Evolutionary conservation across 495 filamentous ascomycete species (phyloP), one percentile per base, ranked within the genome.

Genomic region (Hyaloscypha hepaticicola): DNA sequence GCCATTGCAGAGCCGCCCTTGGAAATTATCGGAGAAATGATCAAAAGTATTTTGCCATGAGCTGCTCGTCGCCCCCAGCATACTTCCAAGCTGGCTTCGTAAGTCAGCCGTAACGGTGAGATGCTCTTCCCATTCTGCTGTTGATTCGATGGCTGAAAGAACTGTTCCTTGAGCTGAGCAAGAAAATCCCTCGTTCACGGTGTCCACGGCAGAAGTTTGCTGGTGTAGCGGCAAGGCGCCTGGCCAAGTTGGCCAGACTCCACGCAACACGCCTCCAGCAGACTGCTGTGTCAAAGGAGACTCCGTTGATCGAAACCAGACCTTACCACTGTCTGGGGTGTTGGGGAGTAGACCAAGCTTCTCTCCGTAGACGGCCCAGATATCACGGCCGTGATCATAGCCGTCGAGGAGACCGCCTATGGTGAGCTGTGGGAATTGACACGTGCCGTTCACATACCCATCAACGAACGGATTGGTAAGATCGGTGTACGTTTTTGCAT

Each of bases 1-100:
- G 34, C 58, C 58, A 22, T 60, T 60, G 58, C 58, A 60, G n/a
- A 60, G 58, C 3, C 58, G 58, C 11, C 33, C 58, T 29, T 60
- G 58, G 34, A 60, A 60, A 22, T 60, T 60, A 26, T 60, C 58
- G 24, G 33, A 49, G 58, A 60, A 50, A 49, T 60, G 58, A 21
- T 60, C 58, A 28, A 60, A 60, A 14, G 58, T 60, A 25, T 51
- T 25, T 49, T 48, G 33, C 58, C 58, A 60, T 5, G 33, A 24
- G 21, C 28, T 26, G n/a, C 3, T 6, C 12, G 41, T 24, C 3
- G 34, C 58, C 22, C 58, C 58, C 22, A 60, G 38, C 34, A 50
- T 60, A 22, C 21, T 49, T 27, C 34, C 58, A 6, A 60, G 24
- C 34, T 48, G 34, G 27, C n/a, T 27, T 11, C 33, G 58, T 50